A percentile compares a stretch with the other conserved stretches of the same genome.
These are phyloP conservation scores for Claviceps sp. DNA, from an alignment of 2,329 filamentous ascomycete genomes.

Conservation along the genomic window DNA sequence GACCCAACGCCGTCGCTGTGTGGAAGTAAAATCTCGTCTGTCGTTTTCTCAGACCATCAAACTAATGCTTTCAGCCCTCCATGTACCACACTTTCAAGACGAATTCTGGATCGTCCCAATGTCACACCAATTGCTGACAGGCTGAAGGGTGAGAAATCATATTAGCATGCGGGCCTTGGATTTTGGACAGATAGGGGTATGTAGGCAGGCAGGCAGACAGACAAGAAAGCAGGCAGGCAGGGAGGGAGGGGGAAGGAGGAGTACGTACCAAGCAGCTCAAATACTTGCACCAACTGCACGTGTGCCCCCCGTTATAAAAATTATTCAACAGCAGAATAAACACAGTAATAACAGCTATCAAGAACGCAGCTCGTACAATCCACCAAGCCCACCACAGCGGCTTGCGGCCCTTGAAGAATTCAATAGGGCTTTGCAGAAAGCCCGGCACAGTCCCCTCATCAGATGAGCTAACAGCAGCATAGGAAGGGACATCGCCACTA, in stretches of 20 bases:
- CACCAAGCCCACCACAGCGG: slow-evolving; percentile 97
- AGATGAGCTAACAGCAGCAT: slow-evolving; percentile 50
- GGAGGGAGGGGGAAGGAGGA: no score
- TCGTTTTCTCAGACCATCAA: background rate
- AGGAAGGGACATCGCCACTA: slow-evolving; percentile 45
- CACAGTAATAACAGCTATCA: slow-evolving; percentile 68
- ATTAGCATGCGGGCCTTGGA: background rate
- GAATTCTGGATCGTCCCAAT: slow-evolving; percentile 24
- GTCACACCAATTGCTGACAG: slow-evolving; percentile 56
- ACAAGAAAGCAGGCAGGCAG: no score
- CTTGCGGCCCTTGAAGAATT: slow-evolving; percentile 86
- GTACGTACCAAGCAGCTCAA: slow-evolving; percentile 73
- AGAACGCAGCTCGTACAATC: slow-evolving; percentile 64
- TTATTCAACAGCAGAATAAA: slow-evolving; percentile 83
- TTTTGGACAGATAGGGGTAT: no score
- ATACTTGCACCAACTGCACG: slow-evolving; percentile 89
- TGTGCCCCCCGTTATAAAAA: slow-evolving; percentile 69
- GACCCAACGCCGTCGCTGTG: slow-evolving; percentile 22
- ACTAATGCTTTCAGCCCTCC: no score
- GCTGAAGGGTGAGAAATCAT: slow-evolving; percentile 23
- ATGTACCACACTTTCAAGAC: background rate
- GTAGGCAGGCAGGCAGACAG: no score
- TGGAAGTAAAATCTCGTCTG: slow-evolving; percentile 8
- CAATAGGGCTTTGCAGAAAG: slow-evolving; percentile 49
- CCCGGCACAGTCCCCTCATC: slow-evolving; percentile 33